Conservation (phyloP, 345 rosid genomes). For the Bruguiera gymnorhiza region DNA sequence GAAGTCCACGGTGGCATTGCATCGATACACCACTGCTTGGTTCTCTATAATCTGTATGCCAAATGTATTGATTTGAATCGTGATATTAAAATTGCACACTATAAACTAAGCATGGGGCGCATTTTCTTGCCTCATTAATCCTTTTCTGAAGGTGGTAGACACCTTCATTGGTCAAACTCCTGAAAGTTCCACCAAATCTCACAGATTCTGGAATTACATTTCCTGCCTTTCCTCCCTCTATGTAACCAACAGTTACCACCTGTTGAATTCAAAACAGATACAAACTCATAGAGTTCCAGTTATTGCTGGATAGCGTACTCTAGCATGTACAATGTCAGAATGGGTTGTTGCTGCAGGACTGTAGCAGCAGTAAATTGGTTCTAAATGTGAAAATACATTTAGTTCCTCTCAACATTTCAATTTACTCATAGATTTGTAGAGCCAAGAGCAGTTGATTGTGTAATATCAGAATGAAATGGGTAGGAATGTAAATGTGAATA, state of each 20-base stretch:
- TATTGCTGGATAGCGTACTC: background rate
- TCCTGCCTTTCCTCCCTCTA: constrained; percentile 55
- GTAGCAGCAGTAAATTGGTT: too few species aligned
- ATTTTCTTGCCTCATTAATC: constrained; percentile 44
- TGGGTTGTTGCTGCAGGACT: too few species aligned
- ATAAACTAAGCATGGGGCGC: background rate
- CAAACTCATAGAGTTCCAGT: too few species aligned
- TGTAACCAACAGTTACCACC: constrained; percentile 66
- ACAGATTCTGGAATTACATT: constrained; percentile 57
- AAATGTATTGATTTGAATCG: background rate
- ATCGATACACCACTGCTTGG: constrained; percentile 59
- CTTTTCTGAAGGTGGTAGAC: constrained; percentile 48
- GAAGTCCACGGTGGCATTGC: constrained; percentile 52
- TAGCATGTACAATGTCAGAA: too few species aligned
- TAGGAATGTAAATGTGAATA: too few species aligned
- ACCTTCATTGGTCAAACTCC: constrained; percentile 57
- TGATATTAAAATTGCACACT: background rate
- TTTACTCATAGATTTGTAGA: too few species aligned
- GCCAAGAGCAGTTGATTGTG: too few species aligned
- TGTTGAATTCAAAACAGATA: constrained; percentile 11
- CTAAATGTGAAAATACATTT: too few species aligned
- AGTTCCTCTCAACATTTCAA: too few species aligned
- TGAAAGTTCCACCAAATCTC: constrained; percentile 56
- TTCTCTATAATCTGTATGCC: constrained; percentile 46
- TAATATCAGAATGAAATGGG: too few species aligned